phyloP scores from a whole-genome alignment of 164 flowering plant species.

The Sextonia rubra region DNA sequence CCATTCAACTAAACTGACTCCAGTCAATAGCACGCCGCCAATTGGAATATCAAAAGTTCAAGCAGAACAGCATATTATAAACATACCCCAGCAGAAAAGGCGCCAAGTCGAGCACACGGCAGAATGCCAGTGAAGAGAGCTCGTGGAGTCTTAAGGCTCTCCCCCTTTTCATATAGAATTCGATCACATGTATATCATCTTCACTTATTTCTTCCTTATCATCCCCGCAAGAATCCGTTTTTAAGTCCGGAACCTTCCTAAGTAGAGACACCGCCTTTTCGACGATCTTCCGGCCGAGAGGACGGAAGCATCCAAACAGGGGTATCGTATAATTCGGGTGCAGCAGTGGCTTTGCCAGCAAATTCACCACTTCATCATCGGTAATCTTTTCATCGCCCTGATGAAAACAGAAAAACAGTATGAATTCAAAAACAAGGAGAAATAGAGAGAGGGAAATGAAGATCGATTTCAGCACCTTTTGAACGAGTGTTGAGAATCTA shows the following conservation, averaged over 20 bases:
- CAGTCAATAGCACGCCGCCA: no score
- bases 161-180: constrained; percentile 38
- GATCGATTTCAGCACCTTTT: constrained; percentile 35
- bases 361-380: constrained; percentile 59
- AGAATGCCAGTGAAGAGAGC: constrained; percentile 70
- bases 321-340: constrained; percentile 70
- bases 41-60: neutral
- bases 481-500: constrained; percentile 19
- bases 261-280: constrained; percentile 51
- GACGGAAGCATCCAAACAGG: constrained; percentile 71
- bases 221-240: constrained; percentile 25
- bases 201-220: constrained; percentile 22
- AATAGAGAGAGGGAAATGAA: neutral
- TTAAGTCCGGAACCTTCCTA: constrained; percentile 41
- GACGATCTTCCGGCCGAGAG: constrained; percentile 45
- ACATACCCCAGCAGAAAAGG: constrained; percentile 58
- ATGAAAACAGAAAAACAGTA: neutral
- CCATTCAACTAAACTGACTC: no score
- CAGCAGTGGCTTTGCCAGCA: constrained; percentile 50
- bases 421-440: constrained; percentile 3
- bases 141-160: constrained; percentile 72
- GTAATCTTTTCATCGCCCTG: constrained; percentile 41
- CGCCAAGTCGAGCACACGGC: constrained; percentile 72
- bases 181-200: constrained; percentile 31
- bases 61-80: neutral